phyloP scores from a whole-genome alignment of 805 yeast genomes.

The Zygosaccharomyces bailii region DNA sequence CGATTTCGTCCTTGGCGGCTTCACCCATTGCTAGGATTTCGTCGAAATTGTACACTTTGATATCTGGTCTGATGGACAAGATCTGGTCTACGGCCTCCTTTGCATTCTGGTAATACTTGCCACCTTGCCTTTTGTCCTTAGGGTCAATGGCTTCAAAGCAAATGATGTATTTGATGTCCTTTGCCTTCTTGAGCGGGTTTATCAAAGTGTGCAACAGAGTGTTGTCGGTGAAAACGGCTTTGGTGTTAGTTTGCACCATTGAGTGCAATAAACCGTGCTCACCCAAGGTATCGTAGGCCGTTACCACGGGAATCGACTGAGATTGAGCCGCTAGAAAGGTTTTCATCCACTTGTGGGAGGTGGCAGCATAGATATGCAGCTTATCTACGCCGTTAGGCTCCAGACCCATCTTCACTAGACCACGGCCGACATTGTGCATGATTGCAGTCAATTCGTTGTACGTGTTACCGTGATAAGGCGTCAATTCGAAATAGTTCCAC shows the following conservation, averaged over 20 bases:
- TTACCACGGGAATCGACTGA: conserved; percentile 81
- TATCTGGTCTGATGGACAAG: conserved; percentile 67
- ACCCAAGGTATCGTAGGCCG: conserved; percentile 95
- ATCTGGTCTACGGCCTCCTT: conserved; percentile 55
- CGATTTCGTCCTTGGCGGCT: conserved; percentile 43
- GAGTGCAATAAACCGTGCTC: conserved; percentile 86
- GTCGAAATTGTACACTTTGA: conserved; percentile 59
- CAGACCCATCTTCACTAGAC: conserved; percentile 71
- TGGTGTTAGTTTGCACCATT: conserved; percentile 73
- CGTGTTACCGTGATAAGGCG: conserved; percentile 64
- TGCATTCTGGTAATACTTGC: conserved; percentile 58
- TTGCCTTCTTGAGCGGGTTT: conserved; percentile 66
- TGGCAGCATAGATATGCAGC: conserved; percentile 81
- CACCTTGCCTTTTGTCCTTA: conserved; percentile 60
- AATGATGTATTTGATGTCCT: conserved; percentile 61
- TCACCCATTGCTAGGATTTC: conserved; percentile 67
- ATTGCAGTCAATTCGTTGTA: conserved; percentile 53
- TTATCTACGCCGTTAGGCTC: conserved; percentile 55
- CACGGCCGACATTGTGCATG: conserved; percentile 62
- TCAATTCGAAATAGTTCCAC: conserved; percentile 82
- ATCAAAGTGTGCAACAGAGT: conserved; percentile 61
- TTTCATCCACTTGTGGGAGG: conserved; percentile 90
- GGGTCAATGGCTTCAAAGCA: conserved; percentile 61
- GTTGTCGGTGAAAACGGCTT: conserved; percentile 81
- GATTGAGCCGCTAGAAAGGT: conserved; percentile 73